phyloP scores from a whole-genome alignment of 2,329 filamentous ascomycete genomes.

The Xylaria sp. region DNA sequence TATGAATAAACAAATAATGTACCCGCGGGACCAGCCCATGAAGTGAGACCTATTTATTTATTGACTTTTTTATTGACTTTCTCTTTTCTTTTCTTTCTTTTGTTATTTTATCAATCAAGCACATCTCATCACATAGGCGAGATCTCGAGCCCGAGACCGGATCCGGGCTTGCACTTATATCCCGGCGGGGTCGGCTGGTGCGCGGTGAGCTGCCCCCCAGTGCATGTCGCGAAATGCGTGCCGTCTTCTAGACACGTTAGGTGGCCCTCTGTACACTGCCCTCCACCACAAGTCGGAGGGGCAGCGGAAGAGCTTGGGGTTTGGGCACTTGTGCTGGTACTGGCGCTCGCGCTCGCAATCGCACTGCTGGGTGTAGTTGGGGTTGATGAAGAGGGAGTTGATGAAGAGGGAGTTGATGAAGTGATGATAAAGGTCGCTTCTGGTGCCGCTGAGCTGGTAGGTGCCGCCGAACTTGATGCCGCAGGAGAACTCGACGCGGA shows the following conservation, averaged over 20 bases:
- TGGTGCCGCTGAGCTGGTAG: not conserved
- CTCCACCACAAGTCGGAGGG: slow-evolving; percentile 2
- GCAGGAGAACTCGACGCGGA: not conserved
- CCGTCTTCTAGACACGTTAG: slow-evolving; percentile 44
- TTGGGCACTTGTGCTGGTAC: not conserved
- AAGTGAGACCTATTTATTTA: too few species aligned
- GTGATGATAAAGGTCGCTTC: not conserved
- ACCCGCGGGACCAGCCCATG: too few species aligned
- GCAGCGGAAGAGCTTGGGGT: not conserved
- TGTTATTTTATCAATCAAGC: too few species aligned
- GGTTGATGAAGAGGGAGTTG: not conserved
- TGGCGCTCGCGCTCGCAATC: not conserved
- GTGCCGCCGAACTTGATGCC: not conserved
- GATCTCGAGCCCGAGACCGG: slow-evolving; percentile 40
- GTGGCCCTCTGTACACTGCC: slow-evolving; percentile 41
- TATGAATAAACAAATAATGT: too few species aligned
- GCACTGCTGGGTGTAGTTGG: slow-evolving; percentile 4
- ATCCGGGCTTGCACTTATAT: slow-evolving; percentile 41
- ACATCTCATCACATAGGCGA: slow-evolving; percentile 24
- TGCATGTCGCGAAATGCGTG: slow-evolving; percentile 44
- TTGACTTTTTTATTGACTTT: too few species aligned
- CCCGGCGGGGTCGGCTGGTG: slow-evolving; percentile 40
- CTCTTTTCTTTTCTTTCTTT: too few species aligned
- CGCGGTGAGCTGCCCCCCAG: slow-evolving; percentile 40
- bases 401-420: too few species aligned